phyloP scores from a whole-genome alignment of 139 green algal species.

The Chlamydomonas asymmetrica region DNA sequence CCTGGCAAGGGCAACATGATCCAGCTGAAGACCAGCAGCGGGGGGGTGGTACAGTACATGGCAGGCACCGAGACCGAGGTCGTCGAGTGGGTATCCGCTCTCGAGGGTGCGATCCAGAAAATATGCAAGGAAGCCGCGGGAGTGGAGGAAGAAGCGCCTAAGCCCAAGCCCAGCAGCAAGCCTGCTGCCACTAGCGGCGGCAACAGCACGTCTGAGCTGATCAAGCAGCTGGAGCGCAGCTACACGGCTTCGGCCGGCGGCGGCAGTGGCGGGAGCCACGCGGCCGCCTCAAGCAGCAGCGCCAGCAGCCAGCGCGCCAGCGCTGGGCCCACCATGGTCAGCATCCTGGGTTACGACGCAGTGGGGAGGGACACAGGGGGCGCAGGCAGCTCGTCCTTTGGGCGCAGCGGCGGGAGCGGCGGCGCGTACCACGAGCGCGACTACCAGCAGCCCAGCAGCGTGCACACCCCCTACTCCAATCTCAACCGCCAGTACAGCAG shows the following conservation, averaged over 20 bases:
- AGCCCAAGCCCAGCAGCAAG: background rate
- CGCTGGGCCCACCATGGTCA: conserved; percentile 59
- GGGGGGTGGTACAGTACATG: conserved; percentile 73
- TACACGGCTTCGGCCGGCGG: conserved; percentile 11
- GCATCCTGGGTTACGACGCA: conserved; percentile 63
- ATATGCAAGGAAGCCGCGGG: conserved; percentile 74
- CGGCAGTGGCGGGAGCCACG: conserved; percentile 12
- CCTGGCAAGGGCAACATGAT: conserved; percentile 73
- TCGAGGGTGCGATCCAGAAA: conserved; percentile 69
- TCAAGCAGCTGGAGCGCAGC: conserved; percentile 36
- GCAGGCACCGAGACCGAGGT: conserved; percentile 84
- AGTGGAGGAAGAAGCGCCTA: conserved; percentile 58
- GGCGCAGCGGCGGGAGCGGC: conserved; percentile 1
- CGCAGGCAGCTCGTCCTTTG: conserved; percentile 2
- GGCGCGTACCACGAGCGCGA: conserved; percentile 3
- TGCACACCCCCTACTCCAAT: conserved; percentile 14
- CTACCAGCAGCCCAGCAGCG: background rate
- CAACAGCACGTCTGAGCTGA: conserved; percentile 22
- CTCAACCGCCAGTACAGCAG: conserved; percentile 32
- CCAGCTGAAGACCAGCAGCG: conserved; percentile 73
- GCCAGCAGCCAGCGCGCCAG: conserved; percentile 11
- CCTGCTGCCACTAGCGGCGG: conserved; percentile 1
- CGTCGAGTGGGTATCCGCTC: conserved; percentile 85
- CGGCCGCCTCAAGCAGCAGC: background rate
- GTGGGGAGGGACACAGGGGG: conserved; percentile 8